Percentiles rank a stretch among this genome's conserved stretches.
These are phyloP conservation scores for Cyberlindnera xishuangbannaensis DNA, from an alignment of 805 yeast genomes.

Conservation along the genomic window DNA sequence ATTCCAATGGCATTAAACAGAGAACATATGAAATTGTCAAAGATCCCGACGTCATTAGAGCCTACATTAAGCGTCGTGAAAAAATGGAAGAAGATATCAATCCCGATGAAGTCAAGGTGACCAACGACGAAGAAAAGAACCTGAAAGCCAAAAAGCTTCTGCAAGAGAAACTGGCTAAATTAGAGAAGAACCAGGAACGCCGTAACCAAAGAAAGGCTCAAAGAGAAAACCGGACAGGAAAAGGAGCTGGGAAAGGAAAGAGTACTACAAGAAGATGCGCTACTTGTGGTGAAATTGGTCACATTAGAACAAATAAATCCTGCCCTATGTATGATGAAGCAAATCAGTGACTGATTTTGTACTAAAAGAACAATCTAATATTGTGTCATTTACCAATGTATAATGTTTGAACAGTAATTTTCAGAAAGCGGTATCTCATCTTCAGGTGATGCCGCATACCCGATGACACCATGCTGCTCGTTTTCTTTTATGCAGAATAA, in stretches of 20 bases:
- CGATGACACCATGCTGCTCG: conserved; percentile 11
- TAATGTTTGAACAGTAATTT: conserved; percentile 21
- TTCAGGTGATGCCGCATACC: conserved; percentile 18
- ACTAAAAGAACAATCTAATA: too few relatives aligned
- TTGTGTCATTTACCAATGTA: conserved; percentile 24
- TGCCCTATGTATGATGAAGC: conserved; percentile 79
- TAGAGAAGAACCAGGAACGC: conserved; percentile 71
- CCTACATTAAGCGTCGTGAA: conserved; percentile 71
- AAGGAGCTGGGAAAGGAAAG: conserved; percentile 28
- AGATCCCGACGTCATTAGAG: conserved; percentile 83
- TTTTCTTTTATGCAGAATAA: conserved; percentile 35
- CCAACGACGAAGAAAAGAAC: conserved; percentile 81
- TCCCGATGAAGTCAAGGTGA: conserved; percentile 67
- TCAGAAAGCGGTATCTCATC: conserved; percentile 14
- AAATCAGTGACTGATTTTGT: conserved; percentile 12
- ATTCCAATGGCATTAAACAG: conserved; percentile 80
- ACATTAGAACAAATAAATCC: conserved; percentile 79
- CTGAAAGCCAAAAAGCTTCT: conserved; percentile 68
- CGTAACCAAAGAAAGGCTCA: conserved; percentile 51
- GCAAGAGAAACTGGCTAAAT: conserved; percentile 76
- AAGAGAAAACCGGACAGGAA: conserved; percentile 30
- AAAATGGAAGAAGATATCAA: conserved; percentile 58
- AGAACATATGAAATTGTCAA: conserved; percentile 70
- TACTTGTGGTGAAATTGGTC: conserved; percentile 93
- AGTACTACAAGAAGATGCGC: conserved; percentile 75